Percentiles rank a stretch among this genome's conserved stretches.
Evolutionary conservation across 495 filamentous ascomycete genomes (phyloP).

Genomic region (Talaromyces trachyspermus): DNA sequence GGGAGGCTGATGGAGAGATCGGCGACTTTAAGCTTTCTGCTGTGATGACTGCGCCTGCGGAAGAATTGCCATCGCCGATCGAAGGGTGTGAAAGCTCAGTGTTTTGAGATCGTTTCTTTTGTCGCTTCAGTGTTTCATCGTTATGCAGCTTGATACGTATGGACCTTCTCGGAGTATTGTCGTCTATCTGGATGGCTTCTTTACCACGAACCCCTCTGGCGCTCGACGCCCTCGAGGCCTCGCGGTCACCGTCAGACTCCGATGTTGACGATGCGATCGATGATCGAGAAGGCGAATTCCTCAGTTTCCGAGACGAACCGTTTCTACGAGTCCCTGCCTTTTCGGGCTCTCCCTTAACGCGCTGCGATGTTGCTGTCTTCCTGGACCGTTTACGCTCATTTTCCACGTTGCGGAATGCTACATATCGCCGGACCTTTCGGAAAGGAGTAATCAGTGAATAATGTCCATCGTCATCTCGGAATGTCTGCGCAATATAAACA

Average conservation of each 20-base stretch:
- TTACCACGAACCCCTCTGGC: conserved; percentile 19
- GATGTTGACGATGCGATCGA: conserved; percentile 38
- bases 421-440: conserved; percentile 46
- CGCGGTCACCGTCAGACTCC: conserved; percentile 41
- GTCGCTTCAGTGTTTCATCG: conserved; percentile 54
- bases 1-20: conserved; percentile 67
- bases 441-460: conserved; percentile 66
- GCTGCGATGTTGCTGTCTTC: conserved; percentile 19
- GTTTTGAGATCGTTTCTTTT: conserved; percentile 42
- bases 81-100: conserved; percentile 22
- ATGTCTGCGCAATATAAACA: conserved; percentile 68
- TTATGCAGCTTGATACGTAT: conserved; percentile 88
- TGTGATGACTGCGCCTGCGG: conserved; percentile 22
- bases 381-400: conserved; percentile 10
- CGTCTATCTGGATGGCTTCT: conserved; percentile 37
- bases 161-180: conserved; percentile 65
- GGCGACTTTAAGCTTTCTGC: conserved; percentile 68
- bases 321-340: conserved; percentile 23
- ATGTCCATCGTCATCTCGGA: conserved; percentile 70
- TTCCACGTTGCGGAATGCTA: conserved; percentile 11
- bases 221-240: conserved; percentile 13
- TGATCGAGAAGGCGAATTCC: conserved; percentile 28
- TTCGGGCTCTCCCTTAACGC: conserved; percentile 16
- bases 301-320: conserved; percentile 30
- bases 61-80: neutral